A percentile compares a stretch with the other conserved stretches of the same genome.
Conservation (phyloP, 768 basidiomycete genomes). For the Austroboletus eburneus region DNA sequence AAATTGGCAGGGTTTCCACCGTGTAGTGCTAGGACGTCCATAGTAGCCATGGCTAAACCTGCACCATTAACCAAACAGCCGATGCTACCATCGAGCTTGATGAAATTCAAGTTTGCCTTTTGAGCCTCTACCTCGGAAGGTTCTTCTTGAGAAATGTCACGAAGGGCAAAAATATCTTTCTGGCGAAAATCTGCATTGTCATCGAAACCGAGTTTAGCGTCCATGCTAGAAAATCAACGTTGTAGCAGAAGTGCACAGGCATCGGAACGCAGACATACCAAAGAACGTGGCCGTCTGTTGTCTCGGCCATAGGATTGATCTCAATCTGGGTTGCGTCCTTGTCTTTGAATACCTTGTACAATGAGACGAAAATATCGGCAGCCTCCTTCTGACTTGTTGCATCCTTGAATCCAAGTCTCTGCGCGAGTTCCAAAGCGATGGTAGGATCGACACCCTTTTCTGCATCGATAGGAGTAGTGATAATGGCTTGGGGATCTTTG, state of each 20-base stretch:
- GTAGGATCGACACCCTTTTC: slow-evolving; percentile 71
- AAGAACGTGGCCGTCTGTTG: slow-evolving; percentile 85
- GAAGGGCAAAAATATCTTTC: slow-evolving; percentile 78
- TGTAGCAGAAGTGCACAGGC: not conserved
- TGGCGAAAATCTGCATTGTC: slow-evolving; percentile 99
- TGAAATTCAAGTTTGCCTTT: slow-evolving; percentile 94
- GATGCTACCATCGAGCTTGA: slow-evolving; percentile 96
- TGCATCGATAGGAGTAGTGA: slow-evolving; percentile 89
- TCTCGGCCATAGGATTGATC: slow-evolving; percentile 96
- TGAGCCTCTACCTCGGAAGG: slow-evolving; percentile 97
- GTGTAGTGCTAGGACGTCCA: slow-evolving; percentile 97
- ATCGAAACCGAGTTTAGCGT: slow-evolving; percentile 99
- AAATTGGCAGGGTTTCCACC: slow-evolving; percentile 98
- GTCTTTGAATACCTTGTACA: slow-evolving; percentile 97
- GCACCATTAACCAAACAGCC: slow-evolving; percentile 99
- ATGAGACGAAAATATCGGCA: slow-evolving; percentile 87
- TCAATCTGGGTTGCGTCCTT: slow-evolving; percentile 99
- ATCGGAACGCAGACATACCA: slow-evolving; percentile 56
- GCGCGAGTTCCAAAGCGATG: slow-evolving; percentile 75
- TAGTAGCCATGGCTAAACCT: slow-evolving; percentile 98
- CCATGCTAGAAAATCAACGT: slow-evolving; percentile 65
- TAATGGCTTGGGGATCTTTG: slow-evolving; percentile 90
- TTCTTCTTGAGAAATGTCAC: slow-evolving; percentile 94
- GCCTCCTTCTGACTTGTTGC: slow-evolving; percentile 74
- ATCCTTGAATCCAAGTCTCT: slow-evolving; percentile 83